Base-by-base conservation (phyloP, 495 filamentous ascomycete species). In the Hypoxylon subgilvum region DNA sequence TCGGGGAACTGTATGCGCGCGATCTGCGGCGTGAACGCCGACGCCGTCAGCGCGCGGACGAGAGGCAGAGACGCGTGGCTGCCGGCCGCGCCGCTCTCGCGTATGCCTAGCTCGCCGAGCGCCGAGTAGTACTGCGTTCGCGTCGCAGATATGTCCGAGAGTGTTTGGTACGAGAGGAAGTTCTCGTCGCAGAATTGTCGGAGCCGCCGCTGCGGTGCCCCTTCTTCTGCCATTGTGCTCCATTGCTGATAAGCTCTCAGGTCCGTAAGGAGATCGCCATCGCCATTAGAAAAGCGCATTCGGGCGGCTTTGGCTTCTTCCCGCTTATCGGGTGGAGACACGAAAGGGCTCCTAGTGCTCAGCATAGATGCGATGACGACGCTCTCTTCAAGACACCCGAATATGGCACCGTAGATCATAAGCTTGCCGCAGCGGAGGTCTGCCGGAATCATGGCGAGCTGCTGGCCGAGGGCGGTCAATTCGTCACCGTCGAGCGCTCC, bases 361-460 rank as follows among this genome's bases (percentile, higher is more conserved):
- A 97, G 79, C 38, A 96, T 94, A 14, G 91, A 86, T 1, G 94
- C 87, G 59, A 98, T 92, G n/a, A 88, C 91, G 49, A 97, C 78
- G 57, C 87, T 89, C 35, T 92, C 81, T 61, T 96, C 90, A 12
- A 97, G 84, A 61, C 91, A 96, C 14, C 88, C 88, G 66, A 98
- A 97, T 35, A 91, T 93, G 1, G 91, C 88, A 12, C 94, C 95
- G 61, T 95, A 96, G 12, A 98, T 91, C 84, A 98, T 89, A 6
- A 98, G 82, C 72, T 98, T 98, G 14, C 88, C 88, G 69, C 90
- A 96, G 8, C 95, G 85, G 19, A 98, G 77, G 59, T 98, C 94
- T 1, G 95, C 91, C 2, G 94, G 94, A 32, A 98, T 96, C 86
- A 95, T 88, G 30, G 92, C 85, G 7, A 98, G 76, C 73, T 97